phyloP scores from a whole-genome alignment of 345 rosid species.

The Hibiscus tridactylites region DNA sequence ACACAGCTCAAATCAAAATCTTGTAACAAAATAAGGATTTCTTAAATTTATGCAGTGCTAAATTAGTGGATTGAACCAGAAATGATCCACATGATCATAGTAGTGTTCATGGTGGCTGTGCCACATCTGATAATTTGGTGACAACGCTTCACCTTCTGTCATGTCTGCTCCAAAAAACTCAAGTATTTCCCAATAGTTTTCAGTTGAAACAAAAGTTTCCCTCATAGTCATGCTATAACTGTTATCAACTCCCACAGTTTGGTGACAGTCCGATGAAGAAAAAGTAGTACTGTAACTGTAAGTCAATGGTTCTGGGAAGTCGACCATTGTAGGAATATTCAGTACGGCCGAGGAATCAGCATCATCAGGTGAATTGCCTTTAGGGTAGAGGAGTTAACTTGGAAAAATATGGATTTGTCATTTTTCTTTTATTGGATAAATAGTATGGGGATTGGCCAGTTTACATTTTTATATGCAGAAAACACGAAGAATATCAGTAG shows the following conservation, averaged over 20 bases:
- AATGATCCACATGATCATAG: too few relatives aligned
- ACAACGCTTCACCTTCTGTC: too few relatives aligned
- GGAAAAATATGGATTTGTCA: background rate
- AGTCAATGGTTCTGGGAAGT: background rate
- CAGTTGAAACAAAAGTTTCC: background rate
- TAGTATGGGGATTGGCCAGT: background rate
- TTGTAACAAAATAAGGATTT: too few relatives aligned
- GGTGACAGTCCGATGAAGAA: background rate
- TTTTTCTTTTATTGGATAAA: too few relatives aligned
- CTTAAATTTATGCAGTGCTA: too few relatives aligned
- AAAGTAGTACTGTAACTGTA: background rate
- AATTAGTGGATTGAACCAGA: too few relatives aligned
- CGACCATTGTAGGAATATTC: background rate
- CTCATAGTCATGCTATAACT: background rate
- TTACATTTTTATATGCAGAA: background rate
- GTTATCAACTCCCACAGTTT: background rate
- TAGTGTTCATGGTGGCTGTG: too few relatives aligned
- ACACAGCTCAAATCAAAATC: too few relatives aligned
- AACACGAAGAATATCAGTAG: background rate
- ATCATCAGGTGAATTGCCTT: background rate
- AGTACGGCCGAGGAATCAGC: background rate
- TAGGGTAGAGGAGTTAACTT: background rate
- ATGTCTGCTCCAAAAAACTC: background rate
- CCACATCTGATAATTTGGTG: too few relatives aligned
- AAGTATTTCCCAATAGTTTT: background rate